phyloP scores from a whole-genome alignment of 2,329 filamentous ascomycete genomes.

The Paecilomyces sp. region DNA sequence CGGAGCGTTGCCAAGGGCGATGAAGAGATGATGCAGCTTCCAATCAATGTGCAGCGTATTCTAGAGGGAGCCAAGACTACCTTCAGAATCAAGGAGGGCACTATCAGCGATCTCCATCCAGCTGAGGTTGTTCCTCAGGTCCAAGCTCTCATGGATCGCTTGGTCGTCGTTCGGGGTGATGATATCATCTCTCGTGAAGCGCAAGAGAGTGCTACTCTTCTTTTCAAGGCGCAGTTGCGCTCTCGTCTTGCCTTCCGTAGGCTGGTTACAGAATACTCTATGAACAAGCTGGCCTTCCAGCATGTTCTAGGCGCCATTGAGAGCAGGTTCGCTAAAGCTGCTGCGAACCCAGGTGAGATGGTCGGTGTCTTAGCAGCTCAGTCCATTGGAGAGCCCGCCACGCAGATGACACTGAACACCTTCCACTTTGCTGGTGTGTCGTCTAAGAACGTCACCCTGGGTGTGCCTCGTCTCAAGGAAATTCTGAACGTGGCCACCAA shows the following conservation, averaged over 20 bases:
- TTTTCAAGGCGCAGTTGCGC: constrained; percentile 88
- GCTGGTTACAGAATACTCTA: constrained; percentile 72
- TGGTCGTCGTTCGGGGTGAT: constrained; percentile 78
- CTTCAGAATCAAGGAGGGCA: constrained; percentile 80
- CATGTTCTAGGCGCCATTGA: constrained; percentile 88
- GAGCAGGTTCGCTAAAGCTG: constrained; percentile 75
- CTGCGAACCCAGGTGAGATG: constrained; percentile 94
- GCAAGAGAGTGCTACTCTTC: constrained; percentile 76
- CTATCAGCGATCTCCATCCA: constrained; percentile 83
- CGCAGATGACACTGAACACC: constrained; percentile 98
- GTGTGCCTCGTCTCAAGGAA: constrained; percentile 98
- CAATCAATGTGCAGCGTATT: constrained; percentile 84
- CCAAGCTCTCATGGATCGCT: constrained; percentile 63
- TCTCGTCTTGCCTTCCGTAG: constrained; percentile 90
- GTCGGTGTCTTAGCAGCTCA: constrained; percentile 95
- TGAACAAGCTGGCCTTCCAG: constrained; percentile 88
- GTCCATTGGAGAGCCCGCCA: constrained; percentile 96
- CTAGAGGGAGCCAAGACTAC: constrained; percentile 84
- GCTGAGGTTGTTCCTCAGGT: constrained; percentile 79
- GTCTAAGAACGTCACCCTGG: constrained; percentile 97
- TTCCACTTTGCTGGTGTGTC: constrained; percentile 99
- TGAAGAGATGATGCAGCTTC: constrained; percentile 81
- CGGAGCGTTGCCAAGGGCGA: constrained; percentile 68
- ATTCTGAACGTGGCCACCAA: constrained; percentile 97
- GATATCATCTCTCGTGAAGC: constrained; percentile 80